These are phyloP conservation scores for Backusella mclennaniae DNA, from an alignment of 192 early-diverging fungal genomes.

Conservation along the genomic window DNA sequence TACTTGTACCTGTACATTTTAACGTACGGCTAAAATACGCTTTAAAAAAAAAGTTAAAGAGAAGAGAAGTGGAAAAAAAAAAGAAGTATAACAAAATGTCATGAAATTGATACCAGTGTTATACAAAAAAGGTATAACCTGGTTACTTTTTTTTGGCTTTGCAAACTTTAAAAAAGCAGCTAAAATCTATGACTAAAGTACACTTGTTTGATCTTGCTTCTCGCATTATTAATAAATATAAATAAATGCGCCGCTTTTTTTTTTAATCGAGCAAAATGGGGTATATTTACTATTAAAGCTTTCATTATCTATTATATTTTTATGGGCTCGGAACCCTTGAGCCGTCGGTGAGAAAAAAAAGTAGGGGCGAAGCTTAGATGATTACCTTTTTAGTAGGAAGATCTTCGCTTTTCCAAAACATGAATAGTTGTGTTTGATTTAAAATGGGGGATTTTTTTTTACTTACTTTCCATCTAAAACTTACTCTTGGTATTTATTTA, in stretches of 20 bases:
- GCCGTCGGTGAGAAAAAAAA: neutral
- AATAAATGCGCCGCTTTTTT: neutral
- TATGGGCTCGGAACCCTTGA: neutral
- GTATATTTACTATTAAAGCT: neutral
- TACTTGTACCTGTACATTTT: neutral
- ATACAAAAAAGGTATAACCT: neutral
- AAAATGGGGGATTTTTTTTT: neutral
- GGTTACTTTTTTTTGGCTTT: neutral
- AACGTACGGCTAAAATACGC: neutral
- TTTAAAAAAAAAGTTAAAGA: neutral
- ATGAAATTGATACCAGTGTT: neutral
- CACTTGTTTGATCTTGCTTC: neutral
- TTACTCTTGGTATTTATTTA: neutral
- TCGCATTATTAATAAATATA: neutral
- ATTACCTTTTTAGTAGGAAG: neutral
- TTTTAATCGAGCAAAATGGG: neutral
- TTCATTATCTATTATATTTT: no score
- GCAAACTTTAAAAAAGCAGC: neutral
- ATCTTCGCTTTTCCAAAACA: neutral
- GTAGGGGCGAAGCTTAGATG: neutral
- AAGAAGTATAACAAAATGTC: neutral
- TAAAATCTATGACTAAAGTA: neutral
- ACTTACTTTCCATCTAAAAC: neutral
- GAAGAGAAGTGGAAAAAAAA: neutral
- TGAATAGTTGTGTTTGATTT: neutral